phyloP scores from a whole-genome alignment of 2,329 filamentous ascomycete genomes.

The Colletotrichum sublineola region DNA sequence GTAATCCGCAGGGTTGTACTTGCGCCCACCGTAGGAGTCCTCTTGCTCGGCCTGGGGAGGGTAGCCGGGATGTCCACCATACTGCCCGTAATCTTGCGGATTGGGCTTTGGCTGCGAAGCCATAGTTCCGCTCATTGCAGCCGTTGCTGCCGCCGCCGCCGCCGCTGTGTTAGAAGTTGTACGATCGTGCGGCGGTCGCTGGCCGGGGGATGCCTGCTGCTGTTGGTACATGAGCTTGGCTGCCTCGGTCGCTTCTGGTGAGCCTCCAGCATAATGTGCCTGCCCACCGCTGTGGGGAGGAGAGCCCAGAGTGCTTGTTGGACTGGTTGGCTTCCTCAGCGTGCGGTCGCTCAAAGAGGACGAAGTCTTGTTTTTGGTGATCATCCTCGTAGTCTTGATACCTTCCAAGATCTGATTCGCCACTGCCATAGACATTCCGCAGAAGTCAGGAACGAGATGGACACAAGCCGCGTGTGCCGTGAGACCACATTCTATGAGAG shows the following conservation, averaged over 20 bases:
- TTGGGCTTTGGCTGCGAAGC: slow-evolving; percentile 50
- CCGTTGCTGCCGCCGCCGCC: slow-evolving; percentile 68
- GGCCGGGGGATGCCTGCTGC: slow-evolving; percentile 59
- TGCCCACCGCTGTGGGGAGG: slow-evolving; percentile 42
- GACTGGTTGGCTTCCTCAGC: slow-evolving; percentile 68
- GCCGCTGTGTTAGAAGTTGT: slow-evolving; percentile 66
- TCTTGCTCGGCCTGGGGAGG: slow-evolving; percentile 45
- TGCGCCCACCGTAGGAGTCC: slow-evolving; percentile 61
- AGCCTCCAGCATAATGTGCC: slow-evolving; percentile 47
- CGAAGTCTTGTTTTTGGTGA: slow-evolving; percentile 67
- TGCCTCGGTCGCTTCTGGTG: slow-evolving; percentile 70
- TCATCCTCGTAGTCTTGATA: slow-evolving; percentile 83
- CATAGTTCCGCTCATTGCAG: slow-evolving; percentile 68
- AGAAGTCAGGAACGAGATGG: slow-evolving; percentile 97
- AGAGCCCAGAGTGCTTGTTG: slow-evolving; percentile 54
- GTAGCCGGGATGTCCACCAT: slow-evolving; percentile 48
- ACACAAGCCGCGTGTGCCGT: slow-evolving; percentile 93
- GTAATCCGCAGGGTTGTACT: slow-evolving; percentile 85
- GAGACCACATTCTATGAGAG: slow-evolving; percentile 82
- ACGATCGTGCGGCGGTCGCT: slow-evolving; percentile 64
- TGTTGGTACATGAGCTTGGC: slow-evolving; percentile 74
- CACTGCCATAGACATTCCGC: slow-evolving; percentile 98
- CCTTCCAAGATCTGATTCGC: slow-evolving; percentile 94
- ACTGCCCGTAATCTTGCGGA: slow-evolving; percentile 51
- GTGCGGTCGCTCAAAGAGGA: slow-evolving; percentile 75